phyloP scores from a whole-genome alignment of 2,329 filamentous ascomycete genomes.

The Diplocarpon mali region DNA sequence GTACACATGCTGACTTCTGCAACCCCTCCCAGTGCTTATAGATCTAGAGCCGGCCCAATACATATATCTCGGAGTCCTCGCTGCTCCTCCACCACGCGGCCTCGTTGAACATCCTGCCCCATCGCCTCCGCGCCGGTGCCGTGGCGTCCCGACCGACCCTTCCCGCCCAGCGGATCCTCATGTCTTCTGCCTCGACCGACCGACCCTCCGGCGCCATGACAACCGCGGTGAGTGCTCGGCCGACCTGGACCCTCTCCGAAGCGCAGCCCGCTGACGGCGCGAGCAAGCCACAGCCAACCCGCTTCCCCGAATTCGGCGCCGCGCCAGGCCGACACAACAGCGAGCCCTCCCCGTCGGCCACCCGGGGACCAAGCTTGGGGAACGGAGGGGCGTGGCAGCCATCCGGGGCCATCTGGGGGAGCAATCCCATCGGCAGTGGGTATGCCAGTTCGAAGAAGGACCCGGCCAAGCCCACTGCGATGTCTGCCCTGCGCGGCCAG shows the following conservation, averaged over 20 bases:
- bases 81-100: slow-evolving; percentile 17
- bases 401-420: slow-evolving; percentile 41
- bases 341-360: slow-evolving; percentile 29
- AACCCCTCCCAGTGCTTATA: slow-evolving; percentile 26
- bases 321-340: slow-evolving; percentile 21
- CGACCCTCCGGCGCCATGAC: slow-evolving; percentile 29
- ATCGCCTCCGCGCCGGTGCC: slow-evolving; percentile 9
- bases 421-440: slow-evolving; percentile 33
- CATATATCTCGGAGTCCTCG: slow-evolving; percentile 18
- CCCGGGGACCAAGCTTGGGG: slow-evolving; percentile 34
- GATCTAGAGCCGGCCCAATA: slow-evolving; percentile 26
- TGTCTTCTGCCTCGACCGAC: slow-evolving; percentile 28
- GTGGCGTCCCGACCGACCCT: slow-evolving; percentile 10
- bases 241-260: slow-evolving; percentile 18
- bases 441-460: slow-evolving; percentile 37
- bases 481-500: slow-evolving; percentile 17
- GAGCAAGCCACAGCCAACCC: slow-evolving; percentile 23
- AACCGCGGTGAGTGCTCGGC: slow-evolving; percentile 29
- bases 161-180: slow-evolving; percentile 27
- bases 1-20: slow-evolving; percentile 25
- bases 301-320: slow-evolving; percentile 31
- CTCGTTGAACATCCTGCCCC: slow-evolving; percentile 13
- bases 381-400: slow-evolving; percentile 29
- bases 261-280: slow-evolving; percentile 17
- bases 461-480: slow-evolving; percentile 38